Base-by-base conservation (phyloP, 805 yeast genomes). In the Vanderwaltozyma tropicalis region DNA sequence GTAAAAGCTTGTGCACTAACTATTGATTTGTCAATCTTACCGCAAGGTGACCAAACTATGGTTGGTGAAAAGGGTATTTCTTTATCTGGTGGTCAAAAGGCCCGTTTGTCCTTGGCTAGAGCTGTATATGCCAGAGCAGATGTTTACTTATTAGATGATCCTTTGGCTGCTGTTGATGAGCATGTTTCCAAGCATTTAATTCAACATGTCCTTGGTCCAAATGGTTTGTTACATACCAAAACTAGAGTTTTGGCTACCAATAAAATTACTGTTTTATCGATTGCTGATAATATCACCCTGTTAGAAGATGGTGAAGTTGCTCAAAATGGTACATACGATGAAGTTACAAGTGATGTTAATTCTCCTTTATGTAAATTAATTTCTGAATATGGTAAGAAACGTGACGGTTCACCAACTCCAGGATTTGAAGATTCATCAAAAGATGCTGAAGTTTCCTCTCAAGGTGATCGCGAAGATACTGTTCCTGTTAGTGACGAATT, bases 41-140 rank as follows among this genome's bases (percentile, higher is more conserved):
- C 95, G 1, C 83, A 85, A 53, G 95, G 96, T 38, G 97, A 92
- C 57, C 69, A 69, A 36, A 92, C 98, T 5, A 76, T 83, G 49
- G 97, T 92, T 41, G 98, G 98, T 45, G 98, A 92, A 64, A 86
- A 89, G 59, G 98, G 98, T 46, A 88, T 92, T 36, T 85, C 96
- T 12, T 68, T 92, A 35, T 84, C 95, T 30, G 98, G 98, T 36
- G 98, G 98, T 32, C 98, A 92, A 61, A 92, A 92, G 69, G 97
- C 98, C 0, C 78, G 98, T 58, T 70, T 92, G 27, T 79, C 95
- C 1, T 71, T 92, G 37, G 98, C 98, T 0, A 75, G 98, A 57
- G 96, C 98, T 11, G 95, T 92, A 9, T 92, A 92, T 57, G 74
- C 95, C 11, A 72, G 97, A 46, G 94, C 97, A 3, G 97, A 92